Conservation (phyloP, 1,284 basidiomycete species). For the Malassezia restricta region DNA sequence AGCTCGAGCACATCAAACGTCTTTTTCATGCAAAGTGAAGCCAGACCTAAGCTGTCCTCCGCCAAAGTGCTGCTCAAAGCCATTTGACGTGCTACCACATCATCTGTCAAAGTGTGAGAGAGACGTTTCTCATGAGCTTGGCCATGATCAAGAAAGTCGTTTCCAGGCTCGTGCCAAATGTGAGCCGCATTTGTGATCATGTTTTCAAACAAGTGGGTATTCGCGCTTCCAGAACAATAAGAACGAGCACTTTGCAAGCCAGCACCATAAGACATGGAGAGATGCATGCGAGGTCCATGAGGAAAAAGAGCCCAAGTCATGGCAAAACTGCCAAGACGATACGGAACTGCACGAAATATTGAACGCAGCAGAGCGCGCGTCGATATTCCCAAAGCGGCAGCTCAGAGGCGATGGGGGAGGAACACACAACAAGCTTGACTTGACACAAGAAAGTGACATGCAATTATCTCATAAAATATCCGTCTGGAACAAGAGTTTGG, state of each 20-base stretch:
- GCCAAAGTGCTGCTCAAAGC: neutral
- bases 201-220: conserved; percentile 8
- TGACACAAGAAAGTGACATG: too few species aligned
- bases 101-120: too few species aligned
- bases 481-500: too few species aligned
- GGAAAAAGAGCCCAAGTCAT: conserved; percentile 2
- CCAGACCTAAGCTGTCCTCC: neutral
- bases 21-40: neutral
- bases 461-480: too few species aligned
- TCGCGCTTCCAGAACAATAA: neutral
- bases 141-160: neutral
- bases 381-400: too few species aligned
- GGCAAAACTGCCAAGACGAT: neutral
- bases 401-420: too few species aligned
- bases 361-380: too few species aligned
- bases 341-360: too few species aligned
- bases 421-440: too few species aligned
- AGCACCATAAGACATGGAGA: neutral
- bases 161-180: neutral
- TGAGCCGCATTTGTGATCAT: conserved; percentile 2
- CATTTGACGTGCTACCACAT: too few species aligned
- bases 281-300: neutral
- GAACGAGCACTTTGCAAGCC: conserved; percentile 8
- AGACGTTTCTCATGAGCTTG: neutral
- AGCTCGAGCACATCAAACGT: too few species aligned